Evolutionary conservation across 2,329 filamentous ascomycete genomes (phyloP).

Genomic region (Rutstroemia sp.): DNA sequence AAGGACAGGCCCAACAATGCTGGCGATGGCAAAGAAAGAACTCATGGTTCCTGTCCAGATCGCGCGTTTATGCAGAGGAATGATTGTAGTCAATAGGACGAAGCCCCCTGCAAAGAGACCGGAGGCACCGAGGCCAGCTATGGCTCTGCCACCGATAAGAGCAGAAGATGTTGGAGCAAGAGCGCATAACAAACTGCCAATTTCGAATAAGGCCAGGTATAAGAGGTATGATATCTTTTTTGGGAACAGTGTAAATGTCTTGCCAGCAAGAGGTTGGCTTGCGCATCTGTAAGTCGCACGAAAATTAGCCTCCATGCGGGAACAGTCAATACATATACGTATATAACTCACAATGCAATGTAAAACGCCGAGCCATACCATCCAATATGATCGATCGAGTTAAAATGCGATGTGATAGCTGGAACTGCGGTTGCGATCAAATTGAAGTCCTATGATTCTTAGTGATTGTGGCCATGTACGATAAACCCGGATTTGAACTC

Average conservation of each 20-base stretch:
- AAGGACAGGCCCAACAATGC: conserved; percentile 24
- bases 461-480: background rate
- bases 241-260: background rate
- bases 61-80: conserved; percentile 2
- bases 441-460: background rate
- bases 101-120: conserved; percentile 42
- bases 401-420: conserved; percentile 31
- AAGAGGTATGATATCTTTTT: conserved; percentile 20
- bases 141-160: conserved; percentile 39
- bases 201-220: conserved; percentile 40
- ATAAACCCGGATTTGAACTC: background rate
- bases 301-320: background rate
- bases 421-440: conserved; percentile 27
- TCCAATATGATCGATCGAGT: conserved; percentile 30
- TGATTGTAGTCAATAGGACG: conserved; percentile 42
- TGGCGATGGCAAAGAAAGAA: conserved; percentile 14
- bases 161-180: conserved; percentile 34
- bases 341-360: conserved; percentile 28
- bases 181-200: conserved; percentile 37
- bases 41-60: conserved; percentile 15
- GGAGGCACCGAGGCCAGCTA: conserved; percentile 42
- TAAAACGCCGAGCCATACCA: conserved; percentile 30
- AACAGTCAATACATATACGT: background rate
- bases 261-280: background rate
- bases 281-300: background rate